Evolutionary conservation across 1,139 yeast species (phyloP).

Genomic region (Debaryomyces nepalensis): DNA sequence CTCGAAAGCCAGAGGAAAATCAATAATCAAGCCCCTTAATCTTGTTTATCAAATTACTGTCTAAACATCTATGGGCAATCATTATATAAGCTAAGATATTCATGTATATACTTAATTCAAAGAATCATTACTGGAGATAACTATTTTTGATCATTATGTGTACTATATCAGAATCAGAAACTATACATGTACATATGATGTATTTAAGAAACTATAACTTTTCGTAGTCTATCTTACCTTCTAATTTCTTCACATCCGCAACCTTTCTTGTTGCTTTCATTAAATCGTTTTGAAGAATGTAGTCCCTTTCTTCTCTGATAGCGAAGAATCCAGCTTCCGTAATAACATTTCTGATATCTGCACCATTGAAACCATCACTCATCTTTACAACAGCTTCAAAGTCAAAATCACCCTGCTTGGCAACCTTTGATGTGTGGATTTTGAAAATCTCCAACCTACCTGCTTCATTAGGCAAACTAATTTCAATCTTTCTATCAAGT

Average conservation of each 20-base stretch:
- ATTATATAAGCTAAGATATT: constrained; percentile 6
- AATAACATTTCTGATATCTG: constrained; percentile 94
- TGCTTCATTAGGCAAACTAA: constrained; percentile 94
- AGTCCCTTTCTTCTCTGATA: constrained; percentile 95
- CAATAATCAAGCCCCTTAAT: constrained; percentile 2
- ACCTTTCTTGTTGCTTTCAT: constrained; percentile 99
- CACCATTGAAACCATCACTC: constrained; percentile 99
- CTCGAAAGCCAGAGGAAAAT: constrained; percentile 1
- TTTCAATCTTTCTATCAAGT: constrained; percentile 95
- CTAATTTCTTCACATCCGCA: constrained; percentile 94
- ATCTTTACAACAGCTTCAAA: constrained; percentile 96
- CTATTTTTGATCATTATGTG: constrained; percentile 9
- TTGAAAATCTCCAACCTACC: constrained; percentile 95
- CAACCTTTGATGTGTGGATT: constrained; percentile 85
- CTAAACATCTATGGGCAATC: not conserved
- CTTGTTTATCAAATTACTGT: not conserved
- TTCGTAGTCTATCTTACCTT: constrained; percentile 93
- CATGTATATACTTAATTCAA: constrained; percentile 12
- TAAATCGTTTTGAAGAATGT: constrained; percentile 88
- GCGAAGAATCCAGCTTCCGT: constrained; percentile 99
- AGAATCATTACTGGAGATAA: constrained; percentile 2
- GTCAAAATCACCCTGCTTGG: constrained; percentile 95
- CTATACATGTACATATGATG: constrained; percentile 5
- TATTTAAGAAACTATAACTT: constrained; percentile 55
- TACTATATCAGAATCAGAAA: constrained; percentile 2